phyloP scores from a whole-genome alignment of 192 early-diverging fungal species.

The Powellomyces hirtus region DNA sequence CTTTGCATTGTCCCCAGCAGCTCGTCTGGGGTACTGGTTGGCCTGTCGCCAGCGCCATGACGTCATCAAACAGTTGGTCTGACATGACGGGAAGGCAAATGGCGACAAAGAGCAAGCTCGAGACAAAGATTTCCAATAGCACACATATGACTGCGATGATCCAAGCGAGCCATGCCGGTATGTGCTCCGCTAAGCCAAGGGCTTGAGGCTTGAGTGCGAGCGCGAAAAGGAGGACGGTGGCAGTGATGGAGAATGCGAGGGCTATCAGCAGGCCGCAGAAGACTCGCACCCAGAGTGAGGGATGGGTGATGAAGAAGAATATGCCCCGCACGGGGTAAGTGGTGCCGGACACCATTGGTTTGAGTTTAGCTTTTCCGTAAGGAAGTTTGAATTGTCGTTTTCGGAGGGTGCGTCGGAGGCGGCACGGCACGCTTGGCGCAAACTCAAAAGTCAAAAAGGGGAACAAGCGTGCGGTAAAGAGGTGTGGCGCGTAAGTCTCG shows the following conservation, averaged over 20 bases:
- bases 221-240: slow-evolving; percentile 52
- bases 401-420: no score
- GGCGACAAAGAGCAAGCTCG: slow-evolving; percentile 55
- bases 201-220: slow-evolving; percentile 59
- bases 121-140: slow-evolving; percentile 50
- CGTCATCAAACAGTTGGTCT: slow-evolving; percentile 58
- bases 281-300: slow-evolving; percentile 40
- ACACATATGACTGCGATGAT: slow-evolving; percentile 57
- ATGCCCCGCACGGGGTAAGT: slow-evolving; percentile 33
- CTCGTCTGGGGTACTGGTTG: background rate
- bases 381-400: no score
- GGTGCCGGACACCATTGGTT: background rate
- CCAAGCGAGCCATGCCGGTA: slow-evolving; percentile 65
- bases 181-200: slow-evolving; percentile 49
- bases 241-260: slow-evolving; percentile 43
- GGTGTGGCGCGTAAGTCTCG: no score
- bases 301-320: slow-evolving; percentile 30
- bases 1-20: slow-evolving; percentile 8
- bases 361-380: background rate
- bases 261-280: slow-evolving; percentile 56
- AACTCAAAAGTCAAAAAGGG: no score
- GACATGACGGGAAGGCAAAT: slow-evolving; percentile 58
- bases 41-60: slow-evolving; percentile 6
- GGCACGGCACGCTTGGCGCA: no score
- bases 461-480: no score